These are phyloP conservation scores for Neobulgaria alba DNA, from an alignment of 2,329 filamentous ascomycete species.

Conservation along the genomic window DNA sequence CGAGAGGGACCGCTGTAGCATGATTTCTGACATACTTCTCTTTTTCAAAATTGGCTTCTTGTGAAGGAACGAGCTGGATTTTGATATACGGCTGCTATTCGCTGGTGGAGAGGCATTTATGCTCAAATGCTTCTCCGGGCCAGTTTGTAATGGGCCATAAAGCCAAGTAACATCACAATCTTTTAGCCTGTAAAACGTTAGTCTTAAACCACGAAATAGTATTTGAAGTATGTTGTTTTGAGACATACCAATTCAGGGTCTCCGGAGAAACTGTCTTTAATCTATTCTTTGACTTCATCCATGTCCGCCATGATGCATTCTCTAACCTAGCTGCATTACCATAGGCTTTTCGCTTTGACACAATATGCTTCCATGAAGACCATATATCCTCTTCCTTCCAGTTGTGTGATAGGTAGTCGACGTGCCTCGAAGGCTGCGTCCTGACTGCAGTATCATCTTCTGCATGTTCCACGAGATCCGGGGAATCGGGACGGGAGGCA, in stretches of 20 bases:
- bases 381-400: slow-evolving; percentile 97
- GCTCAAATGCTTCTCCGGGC: slow-evolving; percentile 45
- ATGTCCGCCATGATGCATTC: slow-evolving; percentile 94
- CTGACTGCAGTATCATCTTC: slow-evolving; percentile 46
- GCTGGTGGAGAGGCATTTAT: slow-evolving; percentile 34
- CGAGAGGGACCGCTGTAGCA: slow-evolving; percentile 82
- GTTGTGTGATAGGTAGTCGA: slow-evolving; percentile 91
- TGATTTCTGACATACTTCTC: slow-evolving; percentile 89
- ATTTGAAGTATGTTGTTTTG: background rate
- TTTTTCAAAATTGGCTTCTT: slow-evolving; percentile 85
- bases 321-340: slow-evolving; percentile 60
- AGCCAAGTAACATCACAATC: slow-evolving; percentile 97
- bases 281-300: slow-evolving; percentile 85
- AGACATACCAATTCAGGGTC: slow-evolving; percentile 63
- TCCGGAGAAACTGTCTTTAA: slow-evolving; percentile 83
- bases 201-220: slow-evolving; percentile 44
- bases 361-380: slow-evolving; percentile 92
- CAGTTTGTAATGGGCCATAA: slow-evolving; percentile 83
- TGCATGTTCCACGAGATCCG: slow-evolving; percentile 23
- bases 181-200: slow-evolving; percentile 65
- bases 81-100: slow-evolving; percentile 47
- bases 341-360: slow-evolving; percentile 63
- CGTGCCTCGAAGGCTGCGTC: slow-evolving; percentile 50
- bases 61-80: slow-evolving; percentile 49
- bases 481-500: slow-evolving; percentile 36